phyloP scores from a whole-genome alignment of 1,284 basidiomycete species.

The Fomitopsis betulina region DNA sequence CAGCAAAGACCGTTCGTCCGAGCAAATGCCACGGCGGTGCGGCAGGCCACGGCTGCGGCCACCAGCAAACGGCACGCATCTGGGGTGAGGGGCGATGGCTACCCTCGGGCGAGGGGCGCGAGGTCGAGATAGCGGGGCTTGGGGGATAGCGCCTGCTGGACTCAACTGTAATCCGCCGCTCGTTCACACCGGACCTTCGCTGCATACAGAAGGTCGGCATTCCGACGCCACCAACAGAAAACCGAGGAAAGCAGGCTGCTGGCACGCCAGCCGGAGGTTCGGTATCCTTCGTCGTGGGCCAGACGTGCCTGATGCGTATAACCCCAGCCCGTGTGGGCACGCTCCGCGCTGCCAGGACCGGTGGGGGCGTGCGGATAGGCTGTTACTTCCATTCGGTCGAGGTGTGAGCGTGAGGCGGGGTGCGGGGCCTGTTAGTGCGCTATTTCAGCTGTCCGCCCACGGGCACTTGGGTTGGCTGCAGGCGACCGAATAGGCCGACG shows the following conservation, averaged over 20 bases:
- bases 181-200: background rate
- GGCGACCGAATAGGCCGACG: background rate
- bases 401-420: background rate
- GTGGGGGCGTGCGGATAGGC: background rate
- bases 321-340: background rate
- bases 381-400: background rate
- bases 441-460: background rate
- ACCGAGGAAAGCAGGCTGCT: background rate
- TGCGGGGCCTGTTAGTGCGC: background rate
- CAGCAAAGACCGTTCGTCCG: background rate
- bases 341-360: background rate
- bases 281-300: background rate
- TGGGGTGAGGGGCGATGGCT: background rate
- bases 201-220: background rate
- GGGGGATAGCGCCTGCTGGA: background rate
- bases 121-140: background rate
- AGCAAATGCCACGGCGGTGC: background rate
- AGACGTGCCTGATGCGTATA: background rate
- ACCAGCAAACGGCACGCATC: background rate
- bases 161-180: background rate
- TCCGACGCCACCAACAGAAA: conserved; percentile 2
- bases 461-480: background rate
- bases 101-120: background rate
- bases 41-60: background rate
- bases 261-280: background rate